A percentile compares a stretch with the other conserved stretches of the same genome.
Evolutionary conservation across 768 basidiomycete species (phyloP).

Genomic region (Termitomyces titanicus): DNA sequence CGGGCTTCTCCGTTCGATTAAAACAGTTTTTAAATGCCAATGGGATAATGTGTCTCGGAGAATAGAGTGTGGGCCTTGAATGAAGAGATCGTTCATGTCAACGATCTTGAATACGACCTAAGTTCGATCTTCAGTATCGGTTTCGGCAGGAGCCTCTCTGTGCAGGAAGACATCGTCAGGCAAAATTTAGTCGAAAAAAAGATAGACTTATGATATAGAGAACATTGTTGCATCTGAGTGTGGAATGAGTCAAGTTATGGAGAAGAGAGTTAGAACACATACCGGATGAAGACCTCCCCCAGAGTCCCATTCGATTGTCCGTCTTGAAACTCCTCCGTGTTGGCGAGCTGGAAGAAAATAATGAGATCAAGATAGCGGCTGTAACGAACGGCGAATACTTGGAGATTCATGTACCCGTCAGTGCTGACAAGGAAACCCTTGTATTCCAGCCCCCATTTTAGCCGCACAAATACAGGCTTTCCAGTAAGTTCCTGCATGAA

Average conservation of each 20-base stretch:
- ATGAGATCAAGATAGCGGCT: background rate
- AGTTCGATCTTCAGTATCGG: constrained; percentile 12
- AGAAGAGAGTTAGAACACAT: constrained; percentile 21
- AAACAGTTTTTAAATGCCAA: background rate
- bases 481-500: constrained; percentile 98
- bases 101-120: background rate
- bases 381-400: constrained; percentile 45
- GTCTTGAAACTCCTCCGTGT: constrained; percentile 97
- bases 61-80: background rate
- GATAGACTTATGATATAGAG: constrained; percentile 85
- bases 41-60: background rate
- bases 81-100: background rate
- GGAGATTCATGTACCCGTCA: constrained; percentile 99
- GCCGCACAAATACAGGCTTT: constrained; percentile 89
- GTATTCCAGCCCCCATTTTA: constrained; percentile 99
- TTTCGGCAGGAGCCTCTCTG: constrained; percentile 73
- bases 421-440: constrained; percentile 99
- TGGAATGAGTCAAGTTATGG: constrained; percentile 11
- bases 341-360: constrained; percentile 71
- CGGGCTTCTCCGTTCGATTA: background rate
- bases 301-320: constrained; percentile 93
- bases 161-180: constrained; percentile 32
- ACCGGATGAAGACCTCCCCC: constrained; percentile 99
- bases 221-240: constrained; percentile 85
- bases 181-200: constrained; percentile 4